phyloP scores from a whole-genome alignment of 805 yeast species.

The Dipodascus albidus region DNA sequence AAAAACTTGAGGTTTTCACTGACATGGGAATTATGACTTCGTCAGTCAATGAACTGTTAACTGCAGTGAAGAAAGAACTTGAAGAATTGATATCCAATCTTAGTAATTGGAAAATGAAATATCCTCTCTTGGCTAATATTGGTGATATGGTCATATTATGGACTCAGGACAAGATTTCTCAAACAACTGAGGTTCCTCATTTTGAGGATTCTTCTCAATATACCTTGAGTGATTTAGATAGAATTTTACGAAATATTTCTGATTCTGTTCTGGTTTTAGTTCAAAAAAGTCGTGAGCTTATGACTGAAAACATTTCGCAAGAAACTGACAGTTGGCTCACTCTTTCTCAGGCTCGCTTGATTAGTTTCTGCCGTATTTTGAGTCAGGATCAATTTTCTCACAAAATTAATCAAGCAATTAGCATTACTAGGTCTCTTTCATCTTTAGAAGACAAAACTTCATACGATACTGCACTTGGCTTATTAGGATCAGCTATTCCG shows the following conservation, averaged over 20 bases:
- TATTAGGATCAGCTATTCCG: conserved; percentile 46
- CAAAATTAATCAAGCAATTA: conserved; percentile 28
- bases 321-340: conserved; percentile 65
- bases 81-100: background rate
- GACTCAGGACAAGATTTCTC: background rate
- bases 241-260: conserved; percentile 37
- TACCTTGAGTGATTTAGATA: conserved; percentile 28
- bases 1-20: background rate
- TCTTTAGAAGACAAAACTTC: conserved; percentile 22
- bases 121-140: background rate
- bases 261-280: conserved; percentile 53
- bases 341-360: conserved; percentile 34
- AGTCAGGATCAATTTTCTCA: conserved; percentile 29
- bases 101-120: background rate
- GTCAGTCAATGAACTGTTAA: background rate
- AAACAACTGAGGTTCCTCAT: conserved; percentile 27
- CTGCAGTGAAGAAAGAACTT: background rate
- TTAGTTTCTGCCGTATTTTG: conserved; percentile 32
- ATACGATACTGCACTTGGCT: conserved; percentile 34
- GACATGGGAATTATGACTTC: background rate
- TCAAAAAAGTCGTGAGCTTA: conserved; percentile 38
- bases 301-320: conserved; percentile 26
- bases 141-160: background rate
- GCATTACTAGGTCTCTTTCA: conserved; percentile 27
- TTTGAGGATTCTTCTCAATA: conserved; percentile 33